These are phyloP conservation scores for Diaporthe batatas DNA, from an alignment of 2,329 filamentous ascomycete genomes.

Conservation along the genomic window DNA sequence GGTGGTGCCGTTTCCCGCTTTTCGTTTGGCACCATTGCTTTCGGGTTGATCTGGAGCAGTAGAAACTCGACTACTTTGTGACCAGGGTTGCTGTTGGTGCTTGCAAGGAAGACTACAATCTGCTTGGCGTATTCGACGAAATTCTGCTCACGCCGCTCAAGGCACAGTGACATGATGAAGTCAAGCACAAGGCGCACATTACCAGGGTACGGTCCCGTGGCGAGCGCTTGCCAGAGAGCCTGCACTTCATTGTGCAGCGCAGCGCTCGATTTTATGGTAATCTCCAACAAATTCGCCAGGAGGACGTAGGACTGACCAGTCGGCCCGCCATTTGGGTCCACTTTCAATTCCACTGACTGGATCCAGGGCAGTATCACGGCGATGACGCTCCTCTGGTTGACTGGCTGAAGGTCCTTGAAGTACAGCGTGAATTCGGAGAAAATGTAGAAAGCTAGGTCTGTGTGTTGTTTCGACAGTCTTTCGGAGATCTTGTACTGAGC, in stretches of 20 bases:
- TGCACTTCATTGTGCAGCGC: slow-evolving; percentile 96
- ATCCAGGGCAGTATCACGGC: slow-evolving; percentile 97
- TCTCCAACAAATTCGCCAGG: slow-evolving; percentile 93
- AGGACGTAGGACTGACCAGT: slow-evolving; percentile 95
- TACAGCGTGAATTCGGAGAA: slow-evolving; percentile 96
- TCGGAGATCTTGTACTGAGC: slow-evolving; percentile 98
- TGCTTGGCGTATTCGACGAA: slow-evolving; percentile 99
- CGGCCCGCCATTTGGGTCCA: slow-evolving; percentile 92
- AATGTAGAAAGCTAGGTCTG: slow-evolving; percentile 90
- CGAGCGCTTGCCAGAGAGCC: slow-evolving; percentile 95
- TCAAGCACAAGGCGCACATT: slow-evolving; percentile 96
- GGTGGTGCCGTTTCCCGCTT: slow-evolving; percentile 77
- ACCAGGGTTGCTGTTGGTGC: slow-evolving; percentile 78
- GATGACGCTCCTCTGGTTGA: slow-evolving; percentile 92
- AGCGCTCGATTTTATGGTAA: slow-evolving; percentile 91
- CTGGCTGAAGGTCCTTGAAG: slow-evolving; percentile 87
- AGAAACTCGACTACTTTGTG: slow-evolving; percentile 96
- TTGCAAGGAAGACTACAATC: slow-evolving; percentile 95
- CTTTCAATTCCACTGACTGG: slow-evolving; percentile 90
- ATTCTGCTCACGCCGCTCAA: slow-evolving; percentile 95
- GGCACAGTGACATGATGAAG: slow-evolving; percentile 93
- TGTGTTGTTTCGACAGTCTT: slow-evolving; percentile 87
- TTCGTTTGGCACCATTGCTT: slow-evolving; percentile 95
- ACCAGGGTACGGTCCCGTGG: slow-evolving; percentile 90
- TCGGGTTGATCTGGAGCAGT: slow-evolving; percentile 89